phyloP scores from a whole-genome alignment of 2,329 filamentous ascomycete species.

The Phaeophleospora eucalypticola region DNA sequence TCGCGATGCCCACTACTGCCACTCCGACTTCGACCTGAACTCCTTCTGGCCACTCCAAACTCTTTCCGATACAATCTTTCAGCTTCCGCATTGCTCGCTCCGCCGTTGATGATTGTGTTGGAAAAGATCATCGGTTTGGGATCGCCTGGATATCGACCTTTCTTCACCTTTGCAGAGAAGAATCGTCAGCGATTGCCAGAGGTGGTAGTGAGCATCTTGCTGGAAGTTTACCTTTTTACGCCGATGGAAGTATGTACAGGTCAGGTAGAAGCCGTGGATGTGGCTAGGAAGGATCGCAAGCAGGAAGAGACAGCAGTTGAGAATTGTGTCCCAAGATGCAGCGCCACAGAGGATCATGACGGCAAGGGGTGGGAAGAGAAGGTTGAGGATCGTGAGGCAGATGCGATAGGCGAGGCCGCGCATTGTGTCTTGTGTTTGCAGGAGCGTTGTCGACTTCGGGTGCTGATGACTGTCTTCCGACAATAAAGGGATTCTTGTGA shows the following conservation, averaged over 20 bases:
- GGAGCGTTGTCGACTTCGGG: too few species aligned
- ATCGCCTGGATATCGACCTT: conserved; percentile 37
- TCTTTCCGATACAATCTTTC: conserved; percentile 7
- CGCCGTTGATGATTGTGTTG: conserved; percentile 36
- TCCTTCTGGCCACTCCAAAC: background rate
- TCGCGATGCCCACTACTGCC: background rate
- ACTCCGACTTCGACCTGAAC: background rate
- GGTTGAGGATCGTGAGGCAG: conserved; percentile 35
- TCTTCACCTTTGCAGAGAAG: conserved; percentile 33
- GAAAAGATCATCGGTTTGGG: conserved; percentile 35
- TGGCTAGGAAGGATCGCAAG: conserved; percentile 40
- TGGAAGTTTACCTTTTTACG: conserved; percentile 29
- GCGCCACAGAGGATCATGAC: conserved; percentile 37
- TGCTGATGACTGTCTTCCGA: too few species aligned
- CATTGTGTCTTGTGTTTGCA: conserved; percentile 10
- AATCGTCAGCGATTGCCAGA: background rate
- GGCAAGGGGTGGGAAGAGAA: conserved; percentile 39
- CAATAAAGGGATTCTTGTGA: too few species aligned
- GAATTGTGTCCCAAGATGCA: conserved; percentile 30
- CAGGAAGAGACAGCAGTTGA: conserved; percentile 40
- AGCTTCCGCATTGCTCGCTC: conserved; percentile 31
- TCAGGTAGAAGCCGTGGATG: conserved; percentile 41
- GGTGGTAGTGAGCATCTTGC: background rate
- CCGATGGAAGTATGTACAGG: conserved; percentile 38
- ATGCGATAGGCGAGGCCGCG: conserved; percentile 29